Evolutionary conservation across 2,329 filamentous ascomycete species (phyloP), one percentile per base, ranked within the genome.

Genomic region (Fusarium denticulatum): DNA sequence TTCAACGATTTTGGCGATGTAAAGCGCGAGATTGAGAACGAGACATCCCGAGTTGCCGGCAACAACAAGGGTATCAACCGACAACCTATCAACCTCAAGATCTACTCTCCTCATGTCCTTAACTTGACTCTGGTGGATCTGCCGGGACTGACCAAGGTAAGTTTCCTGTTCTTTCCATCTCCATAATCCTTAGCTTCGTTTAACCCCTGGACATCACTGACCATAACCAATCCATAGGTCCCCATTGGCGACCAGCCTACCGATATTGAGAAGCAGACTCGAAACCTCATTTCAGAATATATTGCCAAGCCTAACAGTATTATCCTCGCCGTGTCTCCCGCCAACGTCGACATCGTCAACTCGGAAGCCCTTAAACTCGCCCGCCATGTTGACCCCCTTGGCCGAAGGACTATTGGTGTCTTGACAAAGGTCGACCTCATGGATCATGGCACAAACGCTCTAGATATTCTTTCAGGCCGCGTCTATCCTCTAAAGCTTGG

Each of bases 221-320:
- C 64, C 58, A 68, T 67, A 36, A 39, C 64, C 58, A 56, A 28
- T 43, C 22, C 47, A 34, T 60, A 94, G 92, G 95, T 98, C 67
- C 96, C 96, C 36, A 98, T 99, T 82, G 96, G 96, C 75, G 96
- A 99, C 82, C 96, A 99, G 82, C 96, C 96, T 13, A 92, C 93
- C 78, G 96, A 99, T 80, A 99, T 99, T 80, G 96, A 99, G 87
- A 98, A 98, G 84, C 96, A 99, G 85, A 99, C 96, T 37, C 91
- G 96, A 74, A 97, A 94, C 76, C 89, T 99, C 78, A 98, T 99
- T 78, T 93, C 95, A 63, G 96, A 99, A 85, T 99, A 98, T 81
- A 99, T 98, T 80, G 95, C 95, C 65, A 99, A 99, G 85, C 96
- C 96, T 20, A 99, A 99, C 88, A 98, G 96, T 84, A 97, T 99